Evolutionary conservation across 352 stramenopile species (phyloP).

Genomic region (Globisporangium echinulatum): DNA sequence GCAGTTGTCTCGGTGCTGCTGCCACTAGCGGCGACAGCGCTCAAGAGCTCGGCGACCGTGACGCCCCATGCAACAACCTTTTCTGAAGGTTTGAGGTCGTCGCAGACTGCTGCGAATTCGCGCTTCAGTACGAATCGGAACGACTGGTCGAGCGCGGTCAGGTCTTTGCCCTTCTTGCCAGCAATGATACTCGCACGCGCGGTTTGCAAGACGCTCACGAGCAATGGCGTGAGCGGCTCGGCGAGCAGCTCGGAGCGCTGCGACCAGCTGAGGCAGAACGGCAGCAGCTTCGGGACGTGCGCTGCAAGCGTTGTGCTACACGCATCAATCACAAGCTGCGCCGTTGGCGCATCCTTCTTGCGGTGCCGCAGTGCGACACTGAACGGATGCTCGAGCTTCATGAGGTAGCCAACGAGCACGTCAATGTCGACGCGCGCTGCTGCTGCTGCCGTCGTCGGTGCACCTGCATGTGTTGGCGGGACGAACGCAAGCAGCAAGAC

Average conservation of each 20-base stretch:
- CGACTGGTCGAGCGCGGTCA: slow-evolving; percentile 31
- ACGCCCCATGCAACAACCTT: slow-evolving; percentile 18
- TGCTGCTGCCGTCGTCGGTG: background rate
- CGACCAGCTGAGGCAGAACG: slow-evolving; percentile 61
- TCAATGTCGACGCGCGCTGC: slow-evolving; percentile 17
- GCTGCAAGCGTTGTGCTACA: slow-evolving; percentile 39
- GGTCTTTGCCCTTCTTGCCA: slow-evolving; percentile 35
- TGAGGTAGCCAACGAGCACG: slow-evolving; percentile 36
- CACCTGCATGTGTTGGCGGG: background rate
- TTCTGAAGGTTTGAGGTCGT: slow-evolving; percentile 12
- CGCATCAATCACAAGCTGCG: slow-evolving; percentile 22
- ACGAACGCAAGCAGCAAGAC: slow-evolving; percentile 55
- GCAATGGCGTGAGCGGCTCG: slow-evolving; percentile 37
- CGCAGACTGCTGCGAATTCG: slow-evolving; percentile 51
- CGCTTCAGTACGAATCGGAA: slow-evolving; percentile 59
- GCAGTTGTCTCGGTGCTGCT: slow-evolving; percentile 23
- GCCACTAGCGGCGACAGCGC: slow-evolving; percentile 20
- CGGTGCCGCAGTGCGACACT: slow-evolving; percentile 14
- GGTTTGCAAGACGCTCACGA: slow-evolving; percentile 49
- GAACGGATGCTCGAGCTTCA: slow-evolving; percentile 50
- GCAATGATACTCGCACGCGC: slow-evolving; percentile 23
- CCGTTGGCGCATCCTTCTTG: slow-evolving; percentile 11
- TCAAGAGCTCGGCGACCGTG: slow-evolving; percentile 43
- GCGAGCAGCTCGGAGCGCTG: background rate
- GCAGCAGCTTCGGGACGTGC: slow-evolving; percentile 34